phyloP scores from a whole-genome alignment of 345 rosid species.

The Litchi chinensis region DNA sequence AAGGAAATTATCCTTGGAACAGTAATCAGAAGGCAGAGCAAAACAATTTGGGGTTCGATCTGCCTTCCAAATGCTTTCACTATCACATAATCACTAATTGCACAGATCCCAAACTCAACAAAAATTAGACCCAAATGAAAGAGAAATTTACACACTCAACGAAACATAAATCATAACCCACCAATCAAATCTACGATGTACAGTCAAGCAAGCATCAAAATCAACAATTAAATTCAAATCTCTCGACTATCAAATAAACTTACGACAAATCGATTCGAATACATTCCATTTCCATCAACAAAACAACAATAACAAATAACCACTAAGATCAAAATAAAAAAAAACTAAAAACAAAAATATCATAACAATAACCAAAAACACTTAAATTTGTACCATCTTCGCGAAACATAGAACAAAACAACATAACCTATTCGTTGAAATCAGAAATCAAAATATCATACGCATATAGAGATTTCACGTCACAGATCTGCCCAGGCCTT shows the following conservation, averaged over 20 bases:
- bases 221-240: neutral
- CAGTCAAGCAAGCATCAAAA: neutral
- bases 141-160: constrained; percentile 1
- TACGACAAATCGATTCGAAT: neutral
- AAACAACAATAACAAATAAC: neutral
- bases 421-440: neutral
- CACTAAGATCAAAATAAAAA: neutral
- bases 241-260: neutral
- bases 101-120: neutral
- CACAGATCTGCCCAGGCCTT: constrained; percentile 10
- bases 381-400: neutral
- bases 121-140: neutral
- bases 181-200: neutral
- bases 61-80: constrained; percentile 7
- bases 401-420: neutral
- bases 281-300: neutral
- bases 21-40: neutral
- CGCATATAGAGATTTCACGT: constrained; percentile 2
- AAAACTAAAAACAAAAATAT: neutral
- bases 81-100: neutral
- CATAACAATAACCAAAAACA: neutral
- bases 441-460: neutral
- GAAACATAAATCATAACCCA: neutral
- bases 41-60: neutral
- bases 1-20: neutral